These are phyloP conservation scores for Filosporella fistucella DNA, from an alignment of 495 filamentous ascomycete genomes.

Conservation along the genomic window DNA sequence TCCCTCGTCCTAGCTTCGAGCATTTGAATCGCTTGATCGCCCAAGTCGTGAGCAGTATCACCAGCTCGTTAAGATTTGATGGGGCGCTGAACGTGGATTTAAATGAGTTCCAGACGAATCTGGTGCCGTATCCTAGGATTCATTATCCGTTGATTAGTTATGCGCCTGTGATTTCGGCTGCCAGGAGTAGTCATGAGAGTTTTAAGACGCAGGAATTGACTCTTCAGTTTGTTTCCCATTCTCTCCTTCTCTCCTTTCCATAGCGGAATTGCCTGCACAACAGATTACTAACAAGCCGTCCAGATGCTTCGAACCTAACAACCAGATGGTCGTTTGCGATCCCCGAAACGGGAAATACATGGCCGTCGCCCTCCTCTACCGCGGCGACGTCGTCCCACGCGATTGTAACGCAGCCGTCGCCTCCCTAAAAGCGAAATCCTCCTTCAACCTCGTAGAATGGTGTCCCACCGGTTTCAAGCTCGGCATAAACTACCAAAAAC, in stretches of 20 bases:
- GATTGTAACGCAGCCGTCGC: constrained; percentile 79
- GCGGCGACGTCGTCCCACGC: constrained; percentile 82
- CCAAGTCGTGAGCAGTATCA: constrained; percentile 89
- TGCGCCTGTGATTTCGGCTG: constrained; percentile 76
- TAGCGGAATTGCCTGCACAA: constrained; percentile 1
- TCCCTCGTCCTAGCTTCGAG: constrained; percentile 80
- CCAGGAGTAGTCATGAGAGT: constrained; percentile 84
- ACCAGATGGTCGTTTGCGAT: constrained; percentile 95
- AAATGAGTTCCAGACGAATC: constrained; percentile 93
- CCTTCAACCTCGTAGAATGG: constrained; percentile 93
- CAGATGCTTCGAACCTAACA: constrained; percentile 80
- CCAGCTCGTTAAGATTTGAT: constrained; percentile 84
- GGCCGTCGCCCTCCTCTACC: constrained; percentile 86
- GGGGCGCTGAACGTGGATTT: constrained; percentile 89
- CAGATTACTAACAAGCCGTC: constrained; percentile 17
- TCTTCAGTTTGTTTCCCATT: constrained; percentile 68
- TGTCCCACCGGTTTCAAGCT: constrained; percentile 96
- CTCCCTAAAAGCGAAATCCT: constrained; percentile 76
- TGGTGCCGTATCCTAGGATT: constrained; percentile 88
- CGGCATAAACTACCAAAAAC: constrained; percentile 91
- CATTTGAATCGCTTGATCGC: constrained; percentile 89
- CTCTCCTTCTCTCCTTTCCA: not conserved
- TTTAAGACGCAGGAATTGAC: constrained; percentile 87
- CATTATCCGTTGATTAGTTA: constrained; percentile 90
- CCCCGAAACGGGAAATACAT: constrained; percentile 93